These are phyloP conservation scores for Daphne laureola DNA, from an alignment of 441 rosid species.

Conservation along the genomic window DNA sequence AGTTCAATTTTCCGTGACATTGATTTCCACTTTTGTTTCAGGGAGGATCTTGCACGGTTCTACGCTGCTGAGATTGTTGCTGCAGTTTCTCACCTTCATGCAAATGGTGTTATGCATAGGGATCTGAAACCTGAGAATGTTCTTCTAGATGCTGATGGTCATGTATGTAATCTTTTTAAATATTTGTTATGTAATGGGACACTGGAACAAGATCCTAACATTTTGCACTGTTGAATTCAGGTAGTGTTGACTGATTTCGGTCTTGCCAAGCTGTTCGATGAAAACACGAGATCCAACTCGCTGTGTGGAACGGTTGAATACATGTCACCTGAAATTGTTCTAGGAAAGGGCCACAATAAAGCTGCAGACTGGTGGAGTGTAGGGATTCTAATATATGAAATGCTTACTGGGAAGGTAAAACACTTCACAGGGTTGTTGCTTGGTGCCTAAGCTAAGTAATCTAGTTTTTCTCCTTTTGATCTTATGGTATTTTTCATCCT, in stretches of 20 bases:
- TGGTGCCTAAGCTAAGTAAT: too few species aligned
- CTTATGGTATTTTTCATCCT: background rate
- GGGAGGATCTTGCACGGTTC: slow-evolving; percentile 88
- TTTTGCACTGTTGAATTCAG: slow-evolving; percentile 14
- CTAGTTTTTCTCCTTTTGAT: too few species aligned
- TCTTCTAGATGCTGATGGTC: slow-evolving; percentile 72
- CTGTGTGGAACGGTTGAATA: slow-evolving; percentile 37
- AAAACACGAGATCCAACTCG: slow-evolving; percentile 31
- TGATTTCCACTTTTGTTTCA: slow-evolving; percentile 12
- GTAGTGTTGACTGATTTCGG: slow-evolving; percentile 37
- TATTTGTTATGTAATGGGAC: background rate
- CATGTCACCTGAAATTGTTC: slow-evolving; percentile 35
- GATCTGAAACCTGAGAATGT: slow-evolving; percentile 92
- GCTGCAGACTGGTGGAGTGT: slow-evolving; percentile 44
- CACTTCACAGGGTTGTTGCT: too few species aligned
- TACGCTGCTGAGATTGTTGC: slow-evolving; percentile 84
- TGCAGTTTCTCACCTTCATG: slow-evolving; percentile 80
- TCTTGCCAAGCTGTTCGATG: slow-evolving; percentile 31
- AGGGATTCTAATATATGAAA: slow-evolving; percentile 33
- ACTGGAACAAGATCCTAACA: background rate
- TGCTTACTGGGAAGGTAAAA: slow-evolving; percentile 30
- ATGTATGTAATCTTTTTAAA: slow-evolving; percentile 33
- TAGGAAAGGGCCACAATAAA: slow-evolving; percentile 36
- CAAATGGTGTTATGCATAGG: slow-evolving; percentile 87
- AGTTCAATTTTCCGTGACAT: slow-evolving; percentile 3